Evolutionary conservation across 2,329 filamentous ascomycete genomes (phyloP).

Genomic region (Aspergillus sp.): DNA sequence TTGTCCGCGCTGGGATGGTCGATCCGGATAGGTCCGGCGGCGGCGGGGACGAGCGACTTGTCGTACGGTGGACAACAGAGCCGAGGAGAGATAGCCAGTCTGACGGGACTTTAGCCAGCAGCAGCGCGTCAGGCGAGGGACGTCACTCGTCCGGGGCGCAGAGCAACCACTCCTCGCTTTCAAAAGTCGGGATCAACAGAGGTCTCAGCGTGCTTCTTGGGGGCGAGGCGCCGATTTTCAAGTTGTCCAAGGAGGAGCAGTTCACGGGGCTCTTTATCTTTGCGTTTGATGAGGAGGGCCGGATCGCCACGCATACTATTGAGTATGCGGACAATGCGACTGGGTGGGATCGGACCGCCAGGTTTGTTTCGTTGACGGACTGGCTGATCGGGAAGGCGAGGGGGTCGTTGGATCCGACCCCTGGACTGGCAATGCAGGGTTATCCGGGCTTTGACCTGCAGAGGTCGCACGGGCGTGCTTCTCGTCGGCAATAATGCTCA

Average conservation of each 20-base stretch:
- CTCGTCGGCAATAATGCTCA: conserved; percentile 1
- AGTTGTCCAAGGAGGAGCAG: conserved; percentile 55
- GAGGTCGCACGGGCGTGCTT: not conserved
- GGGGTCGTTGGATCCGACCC: conserved; percentile 31
- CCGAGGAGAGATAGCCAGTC: conserved; percentile 23
- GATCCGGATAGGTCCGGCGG: conserved; percentile 25
- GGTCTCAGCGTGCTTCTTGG: conserved; percentile 41
- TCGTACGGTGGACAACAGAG: conserved; percentile 78
- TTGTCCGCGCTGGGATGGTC: conserved; percentile 51
- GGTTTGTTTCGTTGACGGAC: conserved; percentile 84
- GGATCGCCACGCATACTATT: conserved; percentile 80
- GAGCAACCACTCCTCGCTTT: conserved; percentile 13
- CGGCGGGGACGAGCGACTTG: conserved; percentile 60
- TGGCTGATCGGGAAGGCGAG: conserved; percentile 80
- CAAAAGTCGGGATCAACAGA: conserved; percentile 27
- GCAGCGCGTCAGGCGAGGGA: not conserved
- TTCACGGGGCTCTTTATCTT: conserved; percentile 93
- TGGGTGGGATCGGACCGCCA: conserved; percentile 73
- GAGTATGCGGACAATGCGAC: conserved; percentile 81
- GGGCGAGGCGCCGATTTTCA: conserved; percentile 42
- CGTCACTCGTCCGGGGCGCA: conserved; percentile 6
- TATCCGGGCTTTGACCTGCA: conserved; percentile 7
- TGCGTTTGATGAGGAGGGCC: conserved; percentile 80
- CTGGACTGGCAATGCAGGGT: conserved; percentile 21
- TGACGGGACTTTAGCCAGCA: not conserved